Base-by-base conservation (phyloP, 257 asterid species). In the Datura wrightii region DNA sequence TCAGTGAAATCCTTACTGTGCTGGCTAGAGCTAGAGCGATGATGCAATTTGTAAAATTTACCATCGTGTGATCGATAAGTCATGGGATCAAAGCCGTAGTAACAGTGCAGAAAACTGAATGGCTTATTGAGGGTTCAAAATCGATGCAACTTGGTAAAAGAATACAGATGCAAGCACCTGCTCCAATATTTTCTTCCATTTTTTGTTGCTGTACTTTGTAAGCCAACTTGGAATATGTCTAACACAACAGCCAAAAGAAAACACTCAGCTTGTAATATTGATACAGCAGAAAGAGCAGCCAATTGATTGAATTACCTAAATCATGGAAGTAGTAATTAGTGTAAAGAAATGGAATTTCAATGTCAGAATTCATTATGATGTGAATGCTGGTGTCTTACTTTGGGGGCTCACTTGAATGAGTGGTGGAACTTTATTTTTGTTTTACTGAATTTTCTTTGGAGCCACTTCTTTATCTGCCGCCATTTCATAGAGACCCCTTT, bases 401-500 rank as follows among this genome's bases (percentile, higher is more conserved):
- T 81, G 87, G 87, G 84, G 89, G 86, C 80, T 79, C 85, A 41
- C 66, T 80, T 80, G 83, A 85, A 85, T 80, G 91, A 83, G 69
- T 87, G 92, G 90, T 84, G 88, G 86, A 70, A 50, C 69, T 85
- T 85, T 19, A 83, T 79, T 83, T 87, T 89, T 76, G 79, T 46
- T 87, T 90, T 71, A 78, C 79, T 85, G 85, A 92, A 31, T 52
- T 91, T 89, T 90, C 87, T 62, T 84, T 87, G 79, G 83, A 88
- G 87, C 94, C 93, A 91, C 90, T 89, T 55, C 85, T 88, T 85
- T 84, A 70, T 87, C 85, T 74, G 87, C 89, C 71, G n/a, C 66
- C 62, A 59, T 59, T 60, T 81, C 70, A 44, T 59, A 65, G 59
- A 85, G 59, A 85, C 69, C 87, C 71, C 79, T 58, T 56, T 37